These are phyloP conservation scores for Pyrus pyrifolia DNA, from an alignment of 306 rosid genomes.

Conservation along the genomic window DNA sequence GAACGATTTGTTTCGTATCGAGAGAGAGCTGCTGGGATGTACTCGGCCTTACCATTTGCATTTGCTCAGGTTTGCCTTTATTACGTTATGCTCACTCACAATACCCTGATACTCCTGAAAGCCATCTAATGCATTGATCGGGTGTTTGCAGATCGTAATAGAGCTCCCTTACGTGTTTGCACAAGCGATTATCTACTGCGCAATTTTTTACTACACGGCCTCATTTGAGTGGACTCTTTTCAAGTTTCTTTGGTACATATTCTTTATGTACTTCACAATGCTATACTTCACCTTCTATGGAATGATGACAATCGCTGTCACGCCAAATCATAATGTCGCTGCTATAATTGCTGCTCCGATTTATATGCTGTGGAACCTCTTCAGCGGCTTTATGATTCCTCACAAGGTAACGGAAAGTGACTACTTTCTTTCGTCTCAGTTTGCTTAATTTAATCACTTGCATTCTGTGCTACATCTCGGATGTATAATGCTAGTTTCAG, in stretches of 20 bases:
- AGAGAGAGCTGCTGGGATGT: slow-evolving; percentile 96
- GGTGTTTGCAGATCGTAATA: slow-evolving; percentile 60
- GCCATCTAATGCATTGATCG: slow-evolving; percentile 14
- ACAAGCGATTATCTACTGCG: slow-evolving; percentile 68
- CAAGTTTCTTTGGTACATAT: slow-evolving; percentile 84
- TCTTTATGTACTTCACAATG: slow-evolving; percentile 94
- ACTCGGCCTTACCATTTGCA: slow-evolving; percentile 89
- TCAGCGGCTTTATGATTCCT: slow-evolving; percentile 99
- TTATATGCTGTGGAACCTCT: slow-evolving; percentile 98
- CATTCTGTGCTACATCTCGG: neutral
- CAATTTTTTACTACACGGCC: slow-evolving; percentile 85
- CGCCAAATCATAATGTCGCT: slow-evolving; percentile 96
- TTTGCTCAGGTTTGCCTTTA: slow-evolving; percentile 77
- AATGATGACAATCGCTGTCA: slow-evolving; percentile 97
- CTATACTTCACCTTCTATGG: slow-evolving; percentile 95
- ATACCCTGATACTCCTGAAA: slow-evolving; percentile 7
- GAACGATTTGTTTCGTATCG: slow-evolving; percentile 94
- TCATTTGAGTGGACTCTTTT: slow-evolving; percentile 68
- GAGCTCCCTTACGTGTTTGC: slow-evolving; percentile 94
- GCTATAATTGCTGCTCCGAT: slow-evolving; percentile 91
- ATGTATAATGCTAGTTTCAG: neutral
- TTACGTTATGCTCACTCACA: neutral
- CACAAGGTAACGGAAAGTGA: slow-evolving; percentile 58
- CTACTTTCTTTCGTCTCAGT: slow-evolving; percentile 6
- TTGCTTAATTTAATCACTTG: neutral